These are phyloP conservation scores for Reticulascus tulasneorum DNA, from an alignment of 2,329 filamentous ascomycete species.

Conservation along the genomic window DNA sequence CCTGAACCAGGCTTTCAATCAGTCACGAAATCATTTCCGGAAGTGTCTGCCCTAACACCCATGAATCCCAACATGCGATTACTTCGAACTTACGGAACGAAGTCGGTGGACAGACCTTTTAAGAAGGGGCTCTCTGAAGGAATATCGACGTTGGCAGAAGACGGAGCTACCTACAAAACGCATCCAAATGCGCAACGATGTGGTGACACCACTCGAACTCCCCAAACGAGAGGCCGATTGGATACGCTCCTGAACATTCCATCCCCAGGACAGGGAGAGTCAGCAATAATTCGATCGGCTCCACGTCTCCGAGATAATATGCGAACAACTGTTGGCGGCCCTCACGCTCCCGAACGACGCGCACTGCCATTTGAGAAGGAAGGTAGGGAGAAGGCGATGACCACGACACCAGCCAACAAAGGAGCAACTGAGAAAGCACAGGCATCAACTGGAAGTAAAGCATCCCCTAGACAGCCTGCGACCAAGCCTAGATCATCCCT, in stretches of 20 bases:
- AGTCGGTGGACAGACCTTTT: slow-evolving; percentile 9
- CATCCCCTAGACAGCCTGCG: not conserved
- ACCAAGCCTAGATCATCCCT: slow-evolving; percentile 32
- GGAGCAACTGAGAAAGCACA: slow-evolving; percentile 1
- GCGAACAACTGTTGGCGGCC: slow-evolving; percentile 16
- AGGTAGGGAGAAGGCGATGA: slow-evolving; percentile 8
- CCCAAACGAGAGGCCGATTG: slow-evolving; percentile 24
- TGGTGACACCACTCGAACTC: slow-evolving; percentile 5
- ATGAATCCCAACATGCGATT: slow-evolving; percentile 30
- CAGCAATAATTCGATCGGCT: slow-evolving; percentile 21
- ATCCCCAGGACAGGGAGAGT: slow-evolving; percentile 17
- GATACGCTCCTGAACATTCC: slow-evolving; percentile 28
- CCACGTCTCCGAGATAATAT: slow-evolving; percentile 17
- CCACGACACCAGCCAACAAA: not conserved
- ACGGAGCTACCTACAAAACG: slow-evolving; percentile 32
- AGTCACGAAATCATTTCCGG: slow-evolving; percentile 13
- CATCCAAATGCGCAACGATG: no score
- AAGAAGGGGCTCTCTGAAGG: slow-evolving; percentile 26
- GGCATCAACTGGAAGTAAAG: not conserved
- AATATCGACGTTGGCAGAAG: slow-evolving; percentile 44
- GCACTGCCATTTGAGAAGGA: slow-evolving; percentile 35
- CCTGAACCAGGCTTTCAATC: slow-evolving; percentile 11
- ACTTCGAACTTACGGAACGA: slow-evolving; percentile 18
- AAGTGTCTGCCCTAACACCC: slow-evolving; percentile 30
- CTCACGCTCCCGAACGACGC: slow-evolving; percentile 34